Percentiles rank a stretch among this genome's conserved stretches.
phyloP scores from a whole-genome alignment of 768 basidiomycete genomes.

The Dentipellis sp. region DNA sequence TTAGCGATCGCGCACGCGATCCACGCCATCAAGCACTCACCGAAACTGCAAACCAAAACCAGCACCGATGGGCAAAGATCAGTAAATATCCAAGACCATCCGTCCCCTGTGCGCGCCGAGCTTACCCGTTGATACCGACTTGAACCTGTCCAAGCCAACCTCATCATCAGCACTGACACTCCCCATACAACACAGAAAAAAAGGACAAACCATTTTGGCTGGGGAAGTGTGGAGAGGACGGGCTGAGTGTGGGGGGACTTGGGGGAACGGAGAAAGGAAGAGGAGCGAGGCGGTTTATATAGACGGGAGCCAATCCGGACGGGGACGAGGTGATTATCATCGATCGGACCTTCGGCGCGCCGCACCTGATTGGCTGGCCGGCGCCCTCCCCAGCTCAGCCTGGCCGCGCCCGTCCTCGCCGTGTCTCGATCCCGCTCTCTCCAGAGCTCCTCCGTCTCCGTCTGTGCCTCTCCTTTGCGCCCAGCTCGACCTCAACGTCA shows the following conservation, averaged over 20 bases:
- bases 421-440: neutral
- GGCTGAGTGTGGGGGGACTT: neutral
- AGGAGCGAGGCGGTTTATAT: slow-evolving; percentile 4
- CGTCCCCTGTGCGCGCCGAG: slow-evolving; percentile 11
- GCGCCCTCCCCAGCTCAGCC: neutral
- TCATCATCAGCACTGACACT: no score
- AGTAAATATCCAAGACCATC: neutral
- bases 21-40: slow-evolving; percentile 26
- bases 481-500: no score
- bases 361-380: neutral
- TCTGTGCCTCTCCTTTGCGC: no score
- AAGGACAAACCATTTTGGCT: neutral
- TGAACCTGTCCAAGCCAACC: slow-evolving; percentile 53
- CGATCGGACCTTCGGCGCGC: slow-evolving; percentile 9
- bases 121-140: slow-evolving; percentile 96
- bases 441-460: no score
- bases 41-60: slow-evolving; percentile 46
- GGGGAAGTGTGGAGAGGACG: neutral
- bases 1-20: neutral
- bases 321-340: slow-evolving; percentile 2
- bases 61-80: slow-evolving; percentile 6
- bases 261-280: neutral
- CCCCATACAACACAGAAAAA: no score
- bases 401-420: neutral
- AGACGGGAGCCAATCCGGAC: neutral